Evolutionary conservation across 2,329 filamentous ascomycete species (phyloP).

Genomic region (Stagonosporopsis cucurbitacearum): DNA sequence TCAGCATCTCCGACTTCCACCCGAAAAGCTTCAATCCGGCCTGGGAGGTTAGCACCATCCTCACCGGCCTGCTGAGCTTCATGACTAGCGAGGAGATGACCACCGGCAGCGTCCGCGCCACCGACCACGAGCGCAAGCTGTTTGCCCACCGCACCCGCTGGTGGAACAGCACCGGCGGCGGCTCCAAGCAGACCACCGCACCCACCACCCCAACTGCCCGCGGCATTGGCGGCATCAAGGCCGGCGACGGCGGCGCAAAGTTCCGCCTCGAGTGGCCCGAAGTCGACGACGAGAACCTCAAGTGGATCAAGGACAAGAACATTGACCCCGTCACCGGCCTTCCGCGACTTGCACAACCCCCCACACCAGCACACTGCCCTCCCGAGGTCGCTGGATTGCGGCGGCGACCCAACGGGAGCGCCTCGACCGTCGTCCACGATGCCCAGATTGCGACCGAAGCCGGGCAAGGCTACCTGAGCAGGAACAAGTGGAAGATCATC

Average conservation of each 20-base stretch:
- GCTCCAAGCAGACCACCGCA: conserved; percentile 64
- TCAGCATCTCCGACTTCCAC: conserved; percentile 97
- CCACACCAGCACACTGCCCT: conserved; percentile 61
- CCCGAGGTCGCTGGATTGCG: conserved; percentile 68
- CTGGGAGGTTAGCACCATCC: conserved; percentile 96
- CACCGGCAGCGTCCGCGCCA: conserved; percentile 83
- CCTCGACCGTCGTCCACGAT: conserved; percentile 74
- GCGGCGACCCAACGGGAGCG: conserved; percentile 66
- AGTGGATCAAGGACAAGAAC: conserved; percentile 84
- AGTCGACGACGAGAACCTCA: conserved; percentile 85
- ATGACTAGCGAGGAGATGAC: conserved; percentile 99
- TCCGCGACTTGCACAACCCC: conserved; percentile 59
- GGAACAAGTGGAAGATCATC: conserved; percentile 78
- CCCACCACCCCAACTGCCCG: conserved; percentile 40
- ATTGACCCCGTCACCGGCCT: conserved; percentile 80
- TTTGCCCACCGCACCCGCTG: conserved; percentile 81
- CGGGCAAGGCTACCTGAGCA: conserved; percentile 80
- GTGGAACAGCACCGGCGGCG: conserved; percentile 97
- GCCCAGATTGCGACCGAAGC: conserved; percentile 75
- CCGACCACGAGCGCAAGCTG: conserved; percentile 76
- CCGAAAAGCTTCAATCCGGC: conserved; percentile 98
- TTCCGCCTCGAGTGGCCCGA: conserved; percentile 92
- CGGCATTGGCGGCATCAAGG: conserved; percentile 80
- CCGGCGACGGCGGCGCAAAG: conserved; percentile 89
- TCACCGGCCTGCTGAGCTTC: conserved; percentile 92